Conservation (phyloP, 805 yeast species). For the Teunomyces pallodes region DNA sequence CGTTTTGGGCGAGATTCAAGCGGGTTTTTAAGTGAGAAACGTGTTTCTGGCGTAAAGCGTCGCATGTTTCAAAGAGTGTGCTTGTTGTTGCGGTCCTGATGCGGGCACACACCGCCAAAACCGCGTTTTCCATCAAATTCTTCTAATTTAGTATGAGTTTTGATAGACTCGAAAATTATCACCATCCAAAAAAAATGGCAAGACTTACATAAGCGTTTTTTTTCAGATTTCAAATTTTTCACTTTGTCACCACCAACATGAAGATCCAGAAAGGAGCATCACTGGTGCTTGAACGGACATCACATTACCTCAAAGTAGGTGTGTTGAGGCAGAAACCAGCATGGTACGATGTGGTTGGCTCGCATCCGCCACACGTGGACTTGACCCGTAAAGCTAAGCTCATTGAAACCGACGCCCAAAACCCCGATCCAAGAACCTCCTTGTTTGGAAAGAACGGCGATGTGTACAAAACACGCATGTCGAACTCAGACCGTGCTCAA, state of each 20-base stretch:
- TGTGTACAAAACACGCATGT: conserved; percentile 47
- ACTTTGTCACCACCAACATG: conserved; percentile 30
- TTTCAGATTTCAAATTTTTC: neutral
- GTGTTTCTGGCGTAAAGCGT: neutral
- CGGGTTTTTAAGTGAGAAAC: neutral
- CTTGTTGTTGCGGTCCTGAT: neutral
- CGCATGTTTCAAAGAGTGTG: neutral
- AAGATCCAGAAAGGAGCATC: conserved; percentile 69
- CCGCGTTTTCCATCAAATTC: neutral
- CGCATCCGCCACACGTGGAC: conserved; percentile 74
- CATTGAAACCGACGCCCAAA: conserved; percentile 22
- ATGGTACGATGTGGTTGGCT: conserved; percentile 85
- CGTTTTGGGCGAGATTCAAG: neutral
- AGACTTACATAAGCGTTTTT: neutral
- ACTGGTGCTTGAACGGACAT: conserved; percentile 74
- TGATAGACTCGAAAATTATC: too few relatives aligned
- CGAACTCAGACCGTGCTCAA: conserved; percentile 32
- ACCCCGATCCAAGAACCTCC: conserved; percentile 25
- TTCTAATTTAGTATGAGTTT: too few relatives aligned
- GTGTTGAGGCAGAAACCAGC: conserved; percentile 71
- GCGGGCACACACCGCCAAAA: neutral
- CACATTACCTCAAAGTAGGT: conserved; percentile 70
- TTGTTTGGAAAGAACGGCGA: conserved; percentile 20
- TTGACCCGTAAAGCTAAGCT: conserved; percentile 47
- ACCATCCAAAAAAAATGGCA: too few relatives aligned